phyloP scores from a whole-genome alignment of 768 basidiomycete species.

The Basidioascus undulatus region DNA sequence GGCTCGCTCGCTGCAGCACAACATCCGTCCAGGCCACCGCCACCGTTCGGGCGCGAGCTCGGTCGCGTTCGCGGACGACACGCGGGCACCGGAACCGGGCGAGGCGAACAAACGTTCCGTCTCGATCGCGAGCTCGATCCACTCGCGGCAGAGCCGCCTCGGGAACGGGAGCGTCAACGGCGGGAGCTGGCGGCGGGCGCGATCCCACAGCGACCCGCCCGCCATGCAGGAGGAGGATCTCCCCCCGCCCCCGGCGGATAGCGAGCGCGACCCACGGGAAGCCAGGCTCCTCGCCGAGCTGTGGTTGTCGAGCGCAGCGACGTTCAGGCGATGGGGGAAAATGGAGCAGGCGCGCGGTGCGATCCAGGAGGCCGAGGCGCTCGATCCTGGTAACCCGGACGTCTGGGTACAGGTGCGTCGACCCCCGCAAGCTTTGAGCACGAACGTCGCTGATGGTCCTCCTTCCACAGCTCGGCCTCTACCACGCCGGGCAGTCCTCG shows the following conservation, averaged over 20 bases:
- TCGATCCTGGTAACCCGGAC: conserved; percentile 59
- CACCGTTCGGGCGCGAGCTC: too few species aligned
- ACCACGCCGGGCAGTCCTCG: conserved; percentile 36
- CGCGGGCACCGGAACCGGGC: too few species aligned
- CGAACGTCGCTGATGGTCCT: not conserved
- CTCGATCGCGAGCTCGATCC: too few species aligned
- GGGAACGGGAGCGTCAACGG: too few species aligned
- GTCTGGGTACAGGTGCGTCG: conserved; percentile 78
- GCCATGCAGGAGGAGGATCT: not conserved
- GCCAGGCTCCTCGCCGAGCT: conserved; percentile 53
- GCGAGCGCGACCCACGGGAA: conserved; percentile 24
- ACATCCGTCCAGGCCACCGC: too few species aligned
- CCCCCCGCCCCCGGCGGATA: not conserved
- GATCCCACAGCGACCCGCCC: conserved; percentile 13
- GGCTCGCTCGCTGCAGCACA: too few species aligned
- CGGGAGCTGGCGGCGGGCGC: too few species aligned
- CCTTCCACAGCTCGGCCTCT: conserved; percentile 37
- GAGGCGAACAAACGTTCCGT: too few species aligned
- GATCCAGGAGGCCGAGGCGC: conserved; percentile 81
- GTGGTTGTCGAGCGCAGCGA: conserved; percentile 87
- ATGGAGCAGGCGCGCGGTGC: conserved; percentile 72
- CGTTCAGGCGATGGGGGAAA: conserved; percentile 69
- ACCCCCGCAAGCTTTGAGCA: conserved; percentile 2
- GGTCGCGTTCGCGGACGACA: too few species aligned
- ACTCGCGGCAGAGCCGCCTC: too few species aligned